phyloP scores from a whole-genome alignment of 345 rosid genomes.

The Lagerstroemia speciosa region DNA sequence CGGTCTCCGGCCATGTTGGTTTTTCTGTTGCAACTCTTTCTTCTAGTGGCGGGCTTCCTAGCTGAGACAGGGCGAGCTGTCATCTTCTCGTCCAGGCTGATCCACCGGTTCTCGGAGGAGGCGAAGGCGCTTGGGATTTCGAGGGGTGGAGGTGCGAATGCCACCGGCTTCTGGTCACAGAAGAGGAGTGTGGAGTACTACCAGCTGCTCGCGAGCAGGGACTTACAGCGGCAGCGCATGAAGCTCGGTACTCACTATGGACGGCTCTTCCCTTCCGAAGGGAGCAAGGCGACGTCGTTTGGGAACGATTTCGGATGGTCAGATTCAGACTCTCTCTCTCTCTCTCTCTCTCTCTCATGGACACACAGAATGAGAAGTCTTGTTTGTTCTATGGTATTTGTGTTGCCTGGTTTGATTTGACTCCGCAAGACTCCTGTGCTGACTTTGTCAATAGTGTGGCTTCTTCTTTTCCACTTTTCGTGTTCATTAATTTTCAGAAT shows the following conservation, averaged over 20 bases:
- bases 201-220: slow-evolving; percentile 35
- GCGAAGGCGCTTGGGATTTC: slow-evolving; percentile 30
- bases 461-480: no score
- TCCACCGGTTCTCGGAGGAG: slow-evolving; percentile 80
- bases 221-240: slow-evolving; percentile 62
- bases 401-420: no score
- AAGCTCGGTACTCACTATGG: slow-evolving; percentile 50
- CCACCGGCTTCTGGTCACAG: slow-evolving; percentile 33
- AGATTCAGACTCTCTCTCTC: background rate
- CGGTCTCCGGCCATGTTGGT: slow-evolving; percentile 17
- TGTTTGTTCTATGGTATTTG: no score
- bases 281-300: slow-evolving; percentile 51
- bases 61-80: slow-evolving; percentile 10
- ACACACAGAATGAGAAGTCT: no score
- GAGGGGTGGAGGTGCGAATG: slow-evolving; percentile 9
- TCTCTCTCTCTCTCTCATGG: no score
- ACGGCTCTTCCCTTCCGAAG: slow-evolving; percentile 68
- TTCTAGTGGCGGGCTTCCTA: slow-evolving; percentile 6
- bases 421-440: no score
- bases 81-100: slow-evolving; percentile 48
- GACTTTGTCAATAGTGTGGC: no score
- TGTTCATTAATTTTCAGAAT: no score
- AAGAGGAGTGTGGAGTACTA: slow-evolving; percentile 55
- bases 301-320: slow-evolving; percentile 84
- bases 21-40: slow-evolving; percentile 15